Conservation (phyloP, 23 red algal genomes). For the Gracilaria caudata region DNA sequence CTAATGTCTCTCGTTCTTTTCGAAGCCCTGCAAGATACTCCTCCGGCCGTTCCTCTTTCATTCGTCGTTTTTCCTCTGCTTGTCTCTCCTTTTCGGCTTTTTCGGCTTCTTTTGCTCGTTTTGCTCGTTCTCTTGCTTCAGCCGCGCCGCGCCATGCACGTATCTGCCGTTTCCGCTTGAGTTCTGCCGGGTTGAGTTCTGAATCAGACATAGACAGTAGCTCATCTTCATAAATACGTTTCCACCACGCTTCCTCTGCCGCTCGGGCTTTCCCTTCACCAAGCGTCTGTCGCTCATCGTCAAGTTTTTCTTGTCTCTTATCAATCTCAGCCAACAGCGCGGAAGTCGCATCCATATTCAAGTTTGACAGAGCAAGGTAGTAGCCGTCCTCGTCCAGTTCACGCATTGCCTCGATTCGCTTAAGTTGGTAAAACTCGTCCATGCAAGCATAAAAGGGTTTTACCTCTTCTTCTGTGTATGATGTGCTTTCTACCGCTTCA, state of each 20-base stretch:
- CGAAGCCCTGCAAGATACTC: constrained; percentile 59
- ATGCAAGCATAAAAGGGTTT: constrained; percentile 38
- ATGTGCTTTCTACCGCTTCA: constrained; percentile 24
- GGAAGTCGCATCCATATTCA: constrained; percentile 16
- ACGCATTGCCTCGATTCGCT: constrained; percentile 62
- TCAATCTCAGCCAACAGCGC: constrained; percentile 54
- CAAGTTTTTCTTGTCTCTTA: constrained; percentile 48
- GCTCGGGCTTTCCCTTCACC: constrained; percentile 48
- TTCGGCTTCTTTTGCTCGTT: constrained; percentile 63
- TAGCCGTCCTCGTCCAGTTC: constrained; percentile 71
- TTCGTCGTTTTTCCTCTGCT: constrained; percentile 39
- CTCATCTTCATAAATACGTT: constrained; percentile 66
- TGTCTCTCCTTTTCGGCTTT: constrained; percentile 35
- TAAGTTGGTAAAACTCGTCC: constrained; percentile 29
- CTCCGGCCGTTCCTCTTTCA: constrained; percentile 57
- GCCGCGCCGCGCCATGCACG: constrained; percentile 67
- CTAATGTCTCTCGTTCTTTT: constrained; percentile 58
- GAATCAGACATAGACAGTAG: constrained; percentile 76
- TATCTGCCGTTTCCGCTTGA: constrained; percentile 74
- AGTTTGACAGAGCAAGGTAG: constrained; percentile 42
- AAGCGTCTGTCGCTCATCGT: constrained; percentile 39
- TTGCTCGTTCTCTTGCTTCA: constrained; percentile 59
- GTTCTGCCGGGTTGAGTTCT: constrained; percentile 58
- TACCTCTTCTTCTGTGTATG: constrained; percentile 71
- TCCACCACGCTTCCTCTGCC: constrained; percentile 54